Conservation (phyloP, 2,329 filamentous ascomycete species). For the Chaetomium sp. region DNA sequence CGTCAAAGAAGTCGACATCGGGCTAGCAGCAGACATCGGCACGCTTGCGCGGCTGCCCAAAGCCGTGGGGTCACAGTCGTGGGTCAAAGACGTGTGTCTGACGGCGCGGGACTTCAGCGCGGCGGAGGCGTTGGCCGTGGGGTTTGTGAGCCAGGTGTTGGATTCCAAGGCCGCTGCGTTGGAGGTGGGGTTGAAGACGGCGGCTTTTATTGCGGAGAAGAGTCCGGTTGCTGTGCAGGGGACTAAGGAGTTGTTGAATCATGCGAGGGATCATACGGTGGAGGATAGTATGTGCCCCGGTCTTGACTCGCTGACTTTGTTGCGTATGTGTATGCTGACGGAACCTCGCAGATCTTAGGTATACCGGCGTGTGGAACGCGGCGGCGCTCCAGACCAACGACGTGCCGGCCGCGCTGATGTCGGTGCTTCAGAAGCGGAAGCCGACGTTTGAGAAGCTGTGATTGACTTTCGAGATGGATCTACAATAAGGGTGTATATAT, state of each 20-base stretch:
- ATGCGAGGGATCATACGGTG: slow-evolving; percentile 69
- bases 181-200: slow-evolving; percentile 55
- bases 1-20: slow-evolving; percentile 79
- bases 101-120: slow-evolving; percentile 64
- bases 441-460: slow-evolving; percentile 82
- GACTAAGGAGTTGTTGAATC: slow-evolving; percentile 82
- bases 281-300: slow-evolving; percentile 60
- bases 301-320: not conserved
- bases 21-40: slow-evolving; percentile 72
- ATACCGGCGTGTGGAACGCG: slow-evolving; percentile 83
- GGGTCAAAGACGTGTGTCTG: slow-evolving; percentile 74
- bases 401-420: slow-evolving; percentile 65
- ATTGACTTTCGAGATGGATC: not conserved
- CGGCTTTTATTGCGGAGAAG: slow-evolving; percentile 63
- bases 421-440: slow-evolving; percentile 69
- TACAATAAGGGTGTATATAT: not conserved
- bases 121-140: slow-evolving; percentile 62
- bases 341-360: slow-evolving; percentile 54
- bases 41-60: slow-evolving; percentile 69
- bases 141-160: slow-evolving; percentile 62
- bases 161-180: slow-evolving; percentile 58
- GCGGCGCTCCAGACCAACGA: slow-evolving; percentile 76
- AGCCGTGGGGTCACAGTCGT: slow-evolving; percentile 61
- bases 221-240: slow-evolving; percentile 82
- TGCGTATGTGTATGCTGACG: slow-evolving; percentile 3